phyloP scores from a whole-genome alignment of 805 yeast species.

The Isabelozyma gotoi region DNA sequence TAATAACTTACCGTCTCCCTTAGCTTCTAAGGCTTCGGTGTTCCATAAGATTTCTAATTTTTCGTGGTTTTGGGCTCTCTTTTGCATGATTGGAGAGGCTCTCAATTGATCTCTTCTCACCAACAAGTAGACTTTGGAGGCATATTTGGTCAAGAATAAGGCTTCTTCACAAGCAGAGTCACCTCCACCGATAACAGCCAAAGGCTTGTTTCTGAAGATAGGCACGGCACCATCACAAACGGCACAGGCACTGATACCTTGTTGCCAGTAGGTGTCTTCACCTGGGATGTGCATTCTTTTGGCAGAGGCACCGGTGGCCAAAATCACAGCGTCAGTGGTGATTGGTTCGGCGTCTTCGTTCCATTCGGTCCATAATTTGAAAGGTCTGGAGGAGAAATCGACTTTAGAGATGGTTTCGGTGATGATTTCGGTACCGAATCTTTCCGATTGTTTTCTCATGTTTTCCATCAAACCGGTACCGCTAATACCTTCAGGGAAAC shows the following conservation, averaged over 20 bases:
- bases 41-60: conserved; percentile 90
- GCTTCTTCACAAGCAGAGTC: conserved; percentile 99
- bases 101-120: conserved; percentile 94
- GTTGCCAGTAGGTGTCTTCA: conserved; percentile 98
- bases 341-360: conserved; percentile 88
- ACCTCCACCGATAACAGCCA: conserved; percentile 98
- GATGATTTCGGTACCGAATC: conserved; percentile 90
- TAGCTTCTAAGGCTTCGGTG: conserved; percentile 81
- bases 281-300: conserved; percentile 93
- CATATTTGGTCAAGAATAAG: conserved; percentile 92
- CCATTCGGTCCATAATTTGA: conserved; percentile 96
- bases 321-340: conserved; percentile 87
- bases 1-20: conserved; percentile 90
- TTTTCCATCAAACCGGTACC: conserved; percentile 90
- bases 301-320: conserved; percentile 99
- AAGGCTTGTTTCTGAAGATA: conserved; percentile 94
- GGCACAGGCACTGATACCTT: conserved; percentile 99
- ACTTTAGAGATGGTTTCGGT: conserved; percentile 95
- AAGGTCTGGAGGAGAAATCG: conserved; percentile 84
- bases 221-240: conserved; percentile 99
- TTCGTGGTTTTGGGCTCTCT: conserved; percentile 78
- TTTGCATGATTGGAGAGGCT: conserved; percentile 97
- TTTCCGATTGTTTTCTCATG: conserved; percentile 85
- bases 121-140: conserved; percentile 88
- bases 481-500: conserved; percentile 90